Percentiles rank a stretch among this genome's conserved stretches.
Conservation (phyloP, 2,329 filamentous ascomycete genomes). For the Tolypocladium guangdongense region DNA sequence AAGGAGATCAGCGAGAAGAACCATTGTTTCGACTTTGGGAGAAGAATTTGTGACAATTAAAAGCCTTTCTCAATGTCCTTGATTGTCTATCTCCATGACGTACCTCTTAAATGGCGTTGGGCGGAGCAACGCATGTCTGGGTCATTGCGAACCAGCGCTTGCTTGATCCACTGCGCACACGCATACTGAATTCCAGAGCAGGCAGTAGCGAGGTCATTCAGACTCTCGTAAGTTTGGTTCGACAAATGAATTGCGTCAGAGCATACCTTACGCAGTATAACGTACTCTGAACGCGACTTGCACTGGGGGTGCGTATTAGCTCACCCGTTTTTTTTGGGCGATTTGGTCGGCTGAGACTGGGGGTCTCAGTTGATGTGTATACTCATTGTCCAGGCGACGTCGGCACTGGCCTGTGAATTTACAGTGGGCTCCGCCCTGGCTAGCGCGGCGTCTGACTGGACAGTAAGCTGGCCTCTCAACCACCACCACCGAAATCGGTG, state of each 20-base stretch:
- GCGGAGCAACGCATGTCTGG: slow-evolving; percentile 19
- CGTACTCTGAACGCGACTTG: no score
- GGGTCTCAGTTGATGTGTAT: no score
- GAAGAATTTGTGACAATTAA: neutral
- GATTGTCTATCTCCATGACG: slow-evolving; percentile 4
- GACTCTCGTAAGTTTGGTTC: neutral
- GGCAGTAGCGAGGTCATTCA: neutral
- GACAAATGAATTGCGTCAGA: neutral
- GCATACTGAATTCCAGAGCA: neutral
- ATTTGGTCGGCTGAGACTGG: no score
- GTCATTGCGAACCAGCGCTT: neutral
- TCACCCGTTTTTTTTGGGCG: no score
- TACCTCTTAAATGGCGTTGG: slow-evolving; percentile 10
- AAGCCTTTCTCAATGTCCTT: neutral
- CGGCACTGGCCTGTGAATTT: no score
- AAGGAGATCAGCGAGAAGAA: slow-evolving; percentile 7
- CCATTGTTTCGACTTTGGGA: slow-evolving; percentile 5
- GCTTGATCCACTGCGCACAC: neutral
- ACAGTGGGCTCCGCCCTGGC: neutral
- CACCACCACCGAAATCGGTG: slow-evolving; percentile 3
- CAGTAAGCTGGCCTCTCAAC: neutral
- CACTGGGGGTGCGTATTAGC: no score
- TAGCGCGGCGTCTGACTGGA: neutral
- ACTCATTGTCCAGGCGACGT: no score
- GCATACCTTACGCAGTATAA: no score